phyloP scores from a whole-genome alignment of 148 eudicot genomes.

The Vaccinium vitisidaea region DNA sequence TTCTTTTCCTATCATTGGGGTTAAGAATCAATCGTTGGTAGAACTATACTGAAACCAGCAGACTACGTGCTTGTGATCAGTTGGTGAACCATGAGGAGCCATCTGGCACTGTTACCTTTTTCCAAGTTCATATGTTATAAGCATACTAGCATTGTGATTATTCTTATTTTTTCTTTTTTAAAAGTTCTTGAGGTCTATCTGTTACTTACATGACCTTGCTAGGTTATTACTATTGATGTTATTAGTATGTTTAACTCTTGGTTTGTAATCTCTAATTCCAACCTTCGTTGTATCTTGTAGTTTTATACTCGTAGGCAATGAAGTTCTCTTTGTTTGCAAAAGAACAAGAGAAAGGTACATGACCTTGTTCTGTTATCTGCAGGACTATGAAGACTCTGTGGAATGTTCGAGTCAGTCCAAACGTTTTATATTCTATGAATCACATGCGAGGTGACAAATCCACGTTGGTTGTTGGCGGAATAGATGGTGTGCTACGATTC shows the following conservation, averaged over 20 bases:
- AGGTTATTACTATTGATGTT: not conserved
- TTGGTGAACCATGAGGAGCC: not conserved
- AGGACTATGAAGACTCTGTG: constrained; percentile 57
- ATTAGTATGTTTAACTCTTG: not conserved
- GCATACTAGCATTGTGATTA: not conserved
- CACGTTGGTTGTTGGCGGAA: constrained; percentile 67
- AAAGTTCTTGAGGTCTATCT: not conserved
- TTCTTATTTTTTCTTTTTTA: not conserved
- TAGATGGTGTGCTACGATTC: constrained; percentile 71
- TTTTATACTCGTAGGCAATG: not conserved
- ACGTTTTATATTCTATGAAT: constrained; percentile 65
- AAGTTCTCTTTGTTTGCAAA: not conserved
- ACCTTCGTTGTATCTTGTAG: not conserved
- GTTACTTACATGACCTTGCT: not conserved
- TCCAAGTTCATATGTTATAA: not conserved
- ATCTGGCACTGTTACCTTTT: not conserved
- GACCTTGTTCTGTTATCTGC: constrained; percentile 15
- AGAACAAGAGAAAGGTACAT: not conserved
- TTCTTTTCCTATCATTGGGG: not conserved
- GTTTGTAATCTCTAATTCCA: not conserved
- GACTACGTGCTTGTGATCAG: not conserved
- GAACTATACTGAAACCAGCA: not conserved
- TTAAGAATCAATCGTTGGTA: not conserved
- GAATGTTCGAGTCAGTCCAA: constrained; percentile 54
- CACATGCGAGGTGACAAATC: constrained; percentile 52